Percentiles rank a stretch among this genome's conserved stretches.
phyloP scores from a whole-genome alignment of 2,329 filamentous ascomycete species.

The Metarhizium guizhouense region DNA sequence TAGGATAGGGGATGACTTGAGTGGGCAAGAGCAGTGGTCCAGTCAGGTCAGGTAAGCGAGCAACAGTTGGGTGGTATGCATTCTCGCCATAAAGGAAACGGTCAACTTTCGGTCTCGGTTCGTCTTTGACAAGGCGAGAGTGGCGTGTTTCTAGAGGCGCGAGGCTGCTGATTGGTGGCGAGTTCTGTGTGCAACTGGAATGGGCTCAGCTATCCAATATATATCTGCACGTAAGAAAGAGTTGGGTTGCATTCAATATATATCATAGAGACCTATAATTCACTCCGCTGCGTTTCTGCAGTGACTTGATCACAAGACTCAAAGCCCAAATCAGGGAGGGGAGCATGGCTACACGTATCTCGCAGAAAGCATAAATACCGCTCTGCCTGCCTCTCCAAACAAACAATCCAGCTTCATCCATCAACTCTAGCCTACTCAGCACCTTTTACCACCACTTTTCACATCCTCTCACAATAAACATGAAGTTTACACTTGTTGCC shows the following conservation, averaged over 20 bases:
- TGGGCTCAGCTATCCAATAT: background rate
- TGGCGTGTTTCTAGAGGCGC: background rate
- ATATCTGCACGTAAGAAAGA: background rate
- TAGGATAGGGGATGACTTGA: no score
- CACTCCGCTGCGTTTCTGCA: background rate
- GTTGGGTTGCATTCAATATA: background rate
- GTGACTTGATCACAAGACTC: background rate
- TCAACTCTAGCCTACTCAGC: background rate
- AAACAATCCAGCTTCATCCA: background rate
- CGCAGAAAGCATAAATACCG: background rate
- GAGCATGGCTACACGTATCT: background rate
- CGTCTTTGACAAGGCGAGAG: background rate
- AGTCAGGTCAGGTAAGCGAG: no score
- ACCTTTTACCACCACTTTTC: background rate
- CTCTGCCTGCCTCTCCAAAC: background rate
- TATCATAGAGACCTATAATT: background rate
- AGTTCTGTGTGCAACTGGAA: background rate
- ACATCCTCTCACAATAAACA: background rate
- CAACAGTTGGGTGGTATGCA: no score
- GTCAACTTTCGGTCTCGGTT: background rate
- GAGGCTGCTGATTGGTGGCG: background rate
- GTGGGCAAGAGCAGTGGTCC: no score
- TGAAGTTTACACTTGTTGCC: conserved; percentile 6
- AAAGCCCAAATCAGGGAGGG: background rate
- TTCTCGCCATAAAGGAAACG: no score